These are phyloP conservation scores for Fragosphaeria purpurea DNA, from an alignment of 2,329 filamentous ascomycete genomes.

Conservation along the genomic window DNA sequence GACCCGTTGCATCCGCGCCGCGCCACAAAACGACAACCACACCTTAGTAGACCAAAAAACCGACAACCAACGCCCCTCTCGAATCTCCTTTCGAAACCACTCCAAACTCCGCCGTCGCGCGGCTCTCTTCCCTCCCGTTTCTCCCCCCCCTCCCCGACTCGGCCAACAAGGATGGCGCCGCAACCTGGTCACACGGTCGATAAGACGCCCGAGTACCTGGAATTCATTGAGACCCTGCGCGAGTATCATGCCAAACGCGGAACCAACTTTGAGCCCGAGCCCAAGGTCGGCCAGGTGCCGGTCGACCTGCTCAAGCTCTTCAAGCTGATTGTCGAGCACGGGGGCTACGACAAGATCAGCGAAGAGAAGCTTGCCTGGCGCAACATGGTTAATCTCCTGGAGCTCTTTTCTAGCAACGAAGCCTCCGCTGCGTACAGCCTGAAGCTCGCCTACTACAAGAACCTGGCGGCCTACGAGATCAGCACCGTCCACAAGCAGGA, in stretches of 20 bases:
- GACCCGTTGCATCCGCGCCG: no score
- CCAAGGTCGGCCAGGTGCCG: conserved; percentile 66
- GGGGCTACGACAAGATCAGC: conserved; percentile 78
- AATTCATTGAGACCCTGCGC: conserved; percentile 64
- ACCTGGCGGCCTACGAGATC: conserved; percentile 81
- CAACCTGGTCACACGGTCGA: conserved; percentile 37
- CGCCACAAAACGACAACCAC: no score
- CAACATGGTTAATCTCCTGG: conserved; percentile 65
- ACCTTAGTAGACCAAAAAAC: no score
- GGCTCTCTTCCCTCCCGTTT: no score
- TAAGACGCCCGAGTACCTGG: conserved; percentile 60
- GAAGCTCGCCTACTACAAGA: conserved; percentile 84
- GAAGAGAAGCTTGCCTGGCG: conserved; percentile 82
- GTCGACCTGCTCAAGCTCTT: conserved; percentile 73
- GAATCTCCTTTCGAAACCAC: no score
- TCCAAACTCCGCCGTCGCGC: no score
- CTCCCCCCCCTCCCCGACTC: no score
- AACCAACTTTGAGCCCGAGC: conserved; percentile 68
- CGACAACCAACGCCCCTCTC: no score
- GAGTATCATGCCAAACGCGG: conserved; percentile 72
- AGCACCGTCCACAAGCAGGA: conserved; percentile 65
- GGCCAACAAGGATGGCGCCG: conserved; percentile 21
- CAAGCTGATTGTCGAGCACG: conserved; percentile 63
- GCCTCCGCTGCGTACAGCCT: conserved; percentile 77
- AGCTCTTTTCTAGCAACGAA: conserved; percentile 63